Evolutionary conservation across 371 early-diverging fungal genomes (phyloP).

Genomic region (Rhizomucor pusillus): DNA sequence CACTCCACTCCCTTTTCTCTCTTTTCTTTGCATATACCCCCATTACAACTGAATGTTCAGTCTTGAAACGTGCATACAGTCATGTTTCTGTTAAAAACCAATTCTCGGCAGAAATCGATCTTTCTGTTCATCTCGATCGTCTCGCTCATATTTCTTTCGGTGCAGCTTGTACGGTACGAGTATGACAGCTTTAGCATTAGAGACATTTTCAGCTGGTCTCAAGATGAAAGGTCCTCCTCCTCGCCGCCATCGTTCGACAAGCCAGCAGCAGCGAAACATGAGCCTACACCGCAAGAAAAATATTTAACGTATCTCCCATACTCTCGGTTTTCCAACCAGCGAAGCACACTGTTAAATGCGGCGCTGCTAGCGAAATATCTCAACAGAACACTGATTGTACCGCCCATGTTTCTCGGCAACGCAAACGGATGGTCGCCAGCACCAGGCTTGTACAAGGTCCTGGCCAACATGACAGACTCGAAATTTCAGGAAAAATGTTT

Average conservation of each 20-base stretch:
- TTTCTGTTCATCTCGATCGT: conserved; percentile 8
- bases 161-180: conserved; percentile 12
- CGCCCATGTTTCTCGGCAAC: conserved; percentile 43
- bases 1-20: no score
- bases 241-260: not conserved
- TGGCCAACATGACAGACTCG: conserved; percentile 25
- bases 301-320: conserved; percentile 52
- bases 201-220: conserved; percentile 2
- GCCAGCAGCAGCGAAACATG: conserved; percentile 1
- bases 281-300: conserved; percentile 9
- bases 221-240: conserved; percentile 1
- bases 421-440: conserved; percentile 42
- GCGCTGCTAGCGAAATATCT: conserved; percentile 34
- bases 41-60: no score
- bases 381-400: conserved; percentile 29
- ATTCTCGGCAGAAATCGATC: conserved; percentile 10
- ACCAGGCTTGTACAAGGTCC: conserved; percentile 15
- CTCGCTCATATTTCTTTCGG: conserved; percentile 11
- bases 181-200: conserved; percentile 10
- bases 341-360: conserved; percentile 46
- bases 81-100: conserved; percentile 16
- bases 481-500: conserved; percentile 19
- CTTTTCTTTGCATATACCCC: no score
- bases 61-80: no score
- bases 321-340: conserved; percentile 50